Evolutionary conservation across 2,329 filamentous ascomycete genomes (phyloP).

Genomic region (Anthostomella pinea): DNA sequence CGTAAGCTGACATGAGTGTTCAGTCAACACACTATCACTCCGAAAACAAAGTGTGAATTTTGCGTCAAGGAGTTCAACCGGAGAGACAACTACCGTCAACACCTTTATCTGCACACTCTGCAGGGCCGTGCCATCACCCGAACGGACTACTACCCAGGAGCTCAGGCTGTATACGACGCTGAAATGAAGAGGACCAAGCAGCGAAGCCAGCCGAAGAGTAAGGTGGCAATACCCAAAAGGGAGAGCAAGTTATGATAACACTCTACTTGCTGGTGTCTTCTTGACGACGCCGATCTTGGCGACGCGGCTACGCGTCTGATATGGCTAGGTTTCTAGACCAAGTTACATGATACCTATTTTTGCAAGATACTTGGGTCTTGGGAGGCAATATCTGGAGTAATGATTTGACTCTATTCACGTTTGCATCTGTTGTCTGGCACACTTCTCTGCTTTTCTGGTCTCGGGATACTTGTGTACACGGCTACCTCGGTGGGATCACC

Average conservation of each 20-base stretch:
- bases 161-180: slow-evolving; percentile 22
- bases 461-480: too few relatives aligned
- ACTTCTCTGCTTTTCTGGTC: too few relatives aligned
- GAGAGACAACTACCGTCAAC: slow-evolving; percentile 37
- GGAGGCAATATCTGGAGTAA: too few relatives aligned
- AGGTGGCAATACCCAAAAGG: slow-evolving; percentile 7
- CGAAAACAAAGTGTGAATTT: slow-evolving; percentile 21
- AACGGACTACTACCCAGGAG: slow-evolving; percentile 29
- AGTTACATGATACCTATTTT: too few relatives aligned
- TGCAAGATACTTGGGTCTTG: too few relatives aligned
- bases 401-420: too few relatives aligned
- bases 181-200: slow-evolving; percentile 24
- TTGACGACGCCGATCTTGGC: background rate
- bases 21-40: too few relatives aligned
- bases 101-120: slow-evolving; percentile 37
- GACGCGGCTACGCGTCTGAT: background rate
- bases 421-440: too few relatives aligned
- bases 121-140: slow-evolving; percentile 30
- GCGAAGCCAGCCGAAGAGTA: slow-evolving; percentile 22
- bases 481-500: too few relatives aligned
- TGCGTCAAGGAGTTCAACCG: slow-evolving; percentile 34
- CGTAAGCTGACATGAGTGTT: too few relatives aligned
- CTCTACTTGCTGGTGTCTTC: background rate
- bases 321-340: background rate
- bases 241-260: slow-evolving; percentile 8